A percentile compares a stretch with the other conserved stretches of the same genome.
phyloP scores from a whole-genome alignment of 108 stramenopile genomes.

The Nitzschia inconspicua region DNA sequence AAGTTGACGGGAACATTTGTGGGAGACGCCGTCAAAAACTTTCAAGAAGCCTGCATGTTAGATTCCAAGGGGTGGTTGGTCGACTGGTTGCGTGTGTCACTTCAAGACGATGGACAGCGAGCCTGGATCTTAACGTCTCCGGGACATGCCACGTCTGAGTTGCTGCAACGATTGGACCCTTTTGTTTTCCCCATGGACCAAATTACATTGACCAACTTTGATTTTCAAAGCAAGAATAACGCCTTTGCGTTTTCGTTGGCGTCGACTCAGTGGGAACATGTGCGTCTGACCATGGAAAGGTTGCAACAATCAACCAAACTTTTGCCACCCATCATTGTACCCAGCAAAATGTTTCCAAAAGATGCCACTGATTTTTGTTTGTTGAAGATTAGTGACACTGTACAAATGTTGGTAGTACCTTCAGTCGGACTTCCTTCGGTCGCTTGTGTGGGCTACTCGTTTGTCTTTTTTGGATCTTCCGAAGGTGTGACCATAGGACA shows the following conservation, averaged over 20 bases:
- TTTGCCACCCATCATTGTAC: too few relatives aligned
- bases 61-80: constrained; percentile 68
- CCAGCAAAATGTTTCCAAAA: constrained; percentile 10
- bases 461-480: constrained; percentile 34
- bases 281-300: constrained; percentile 30
- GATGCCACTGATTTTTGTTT: background rate
- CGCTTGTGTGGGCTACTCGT: constrained; percentile 59
- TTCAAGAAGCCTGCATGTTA: constrained; percentile 56
- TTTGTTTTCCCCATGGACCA: constrained; percentile 81
- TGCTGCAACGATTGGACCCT: constrained; percentile 61
- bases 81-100: constrained; percentile 46
- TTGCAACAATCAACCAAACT: too few relatives aligned
- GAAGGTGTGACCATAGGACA: constrained; percentile 13
- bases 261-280: constrained; percentile 48
- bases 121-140: constrained; percentile 76
- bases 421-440: constrained; percentile 39
- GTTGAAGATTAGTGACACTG: constrained; percentile 6
- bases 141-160: constrained; percentile 52
- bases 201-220: constrained; percentile 40
- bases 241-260: constrained; percentile 49
- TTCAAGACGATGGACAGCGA: constrained; percentile 20
- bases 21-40: background rate
- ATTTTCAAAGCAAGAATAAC: background rate
- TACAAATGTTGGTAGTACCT: constrained; percentile 25
- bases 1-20: constrained; percentile 61